These are phyloP conservation scores for Sordariomycetes sp. DNA, from an alignment of 2,329 filamentous ascomycete genomes.

Conservation along the genomic window DNA sequence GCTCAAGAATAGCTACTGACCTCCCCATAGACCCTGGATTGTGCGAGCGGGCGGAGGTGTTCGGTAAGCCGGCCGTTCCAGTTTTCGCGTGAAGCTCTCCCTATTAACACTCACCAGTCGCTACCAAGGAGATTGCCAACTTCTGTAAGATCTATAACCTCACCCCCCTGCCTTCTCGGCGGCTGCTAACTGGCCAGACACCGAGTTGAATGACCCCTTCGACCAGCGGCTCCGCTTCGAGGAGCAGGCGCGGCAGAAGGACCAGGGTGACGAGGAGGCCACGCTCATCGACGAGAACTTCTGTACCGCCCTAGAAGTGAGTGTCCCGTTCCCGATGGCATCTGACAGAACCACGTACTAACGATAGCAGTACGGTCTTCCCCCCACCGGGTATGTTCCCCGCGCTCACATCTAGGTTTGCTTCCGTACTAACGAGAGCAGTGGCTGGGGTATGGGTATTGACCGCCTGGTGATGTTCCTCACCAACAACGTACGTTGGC, in stretches of 20 bases:
- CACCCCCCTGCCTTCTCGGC: conserved; percentile 9
- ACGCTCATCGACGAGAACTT: conserved; percentile 96
- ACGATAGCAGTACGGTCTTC: conserved; percentile 54
- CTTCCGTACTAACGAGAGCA: not conserved
- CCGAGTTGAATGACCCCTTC: conserved; percentile 86
- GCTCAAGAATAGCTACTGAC: not conserved
- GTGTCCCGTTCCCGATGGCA: not conserved
- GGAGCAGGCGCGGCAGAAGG: conserved; percentile 94
- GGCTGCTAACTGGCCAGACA: conserved; percentile 37
- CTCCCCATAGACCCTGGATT: conserved; percentile 53
- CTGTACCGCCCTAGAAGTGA: conserved; percentile 66
- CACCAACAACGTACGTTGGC: conserved; percentile 59
- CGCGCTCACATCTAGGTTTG: not conserved
- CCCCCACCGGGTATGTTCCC: conserved; percentile 53
- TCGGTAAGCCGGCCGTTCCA: conserved; percentile 22
- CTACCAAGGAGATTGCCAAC: conserved; percentile 73
- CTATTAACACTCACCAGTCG: conserved; percentile 33
- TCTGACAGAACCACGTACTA: not conserved
- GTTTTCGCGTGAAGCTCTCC: not conserved
- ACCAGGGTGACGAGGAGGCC: conserved; percentile 92
- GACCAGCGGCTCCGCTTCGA: conserved; percentile 79
- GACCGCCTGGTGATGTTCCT: conserved; percentile 93
- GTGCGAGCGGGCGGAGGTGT: conserved; percentile 95
- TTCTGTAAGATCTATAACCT: conserved; percentile 32
- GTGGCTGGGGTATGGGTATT: conserved; percentile 93